Conservation (phyloP, 192 early-diverging fungal species). For the Dissophora globulifera region DNA sequence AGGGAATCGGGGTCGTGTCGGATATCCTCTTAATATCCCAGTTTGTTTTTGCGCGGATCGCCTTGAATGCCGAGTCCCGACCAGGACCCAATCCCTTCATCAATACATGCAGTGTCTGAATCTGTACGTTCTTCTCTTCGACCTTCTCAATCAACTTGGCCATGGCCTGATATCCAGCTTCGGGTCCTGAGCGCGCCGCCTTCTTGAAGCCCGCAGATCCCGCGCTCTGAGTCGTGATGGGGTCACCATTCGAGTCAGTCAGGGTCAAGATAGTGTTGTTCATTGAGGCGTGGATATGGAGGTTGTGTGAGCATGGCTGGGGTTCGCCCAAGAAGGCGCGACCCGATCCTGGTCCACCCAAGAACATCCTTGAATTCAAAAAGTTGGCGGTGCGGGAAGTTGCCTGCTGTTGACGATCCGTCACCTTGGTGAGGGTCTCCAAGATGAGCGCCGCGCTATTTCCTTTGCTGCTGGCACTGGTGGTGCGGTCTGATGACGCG, state of each 20-base stretch:
- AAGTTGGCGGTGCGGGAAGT: conserved; percentile 6
- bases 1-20: conserved; percentile 91
- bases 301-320: conserved; percentile 51
- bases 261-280: conserved; percentile 95
- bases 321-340: conserved; percentile 23
- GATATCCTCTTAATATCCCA: conserved; percentile 83
- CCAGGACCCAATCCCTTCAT: conserved; percentile 94
- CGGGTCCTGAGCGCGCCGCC: conserved; percentile 85
- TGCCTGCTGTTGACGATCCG: conserved; percentile 29
- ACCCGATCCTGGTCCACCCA: not conserved
- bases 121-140: conserved; percentile 72
- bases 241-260: conserved; percentile 74
- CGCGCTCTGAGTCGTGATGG: conserved; percentile 78
- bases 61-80: conserved; percentile 91
- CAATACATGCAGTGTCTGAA: conserved; percentile 76
- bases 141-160: conserved; percentile 74
- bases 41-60: conserved; percentile 74
- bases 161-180: conserved; percentile 93
- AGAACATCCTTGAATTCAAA: conserved; percentile 5
- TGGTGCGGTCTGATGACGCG: conserved; percentile 1
- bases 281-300: conserved; percentile 66
- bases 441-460: conserved; percentile 29
- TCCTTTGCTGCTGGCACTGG: conserved; percentile 6
- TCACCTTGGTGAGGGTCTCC: conserved; percentile 39
- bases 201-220: conserved; percentile 90